Evolutionary conservation across 2,329 filamentous ascomycete species (phyloP).

Genomic region (Cytospora paraplurivora): DNA sequence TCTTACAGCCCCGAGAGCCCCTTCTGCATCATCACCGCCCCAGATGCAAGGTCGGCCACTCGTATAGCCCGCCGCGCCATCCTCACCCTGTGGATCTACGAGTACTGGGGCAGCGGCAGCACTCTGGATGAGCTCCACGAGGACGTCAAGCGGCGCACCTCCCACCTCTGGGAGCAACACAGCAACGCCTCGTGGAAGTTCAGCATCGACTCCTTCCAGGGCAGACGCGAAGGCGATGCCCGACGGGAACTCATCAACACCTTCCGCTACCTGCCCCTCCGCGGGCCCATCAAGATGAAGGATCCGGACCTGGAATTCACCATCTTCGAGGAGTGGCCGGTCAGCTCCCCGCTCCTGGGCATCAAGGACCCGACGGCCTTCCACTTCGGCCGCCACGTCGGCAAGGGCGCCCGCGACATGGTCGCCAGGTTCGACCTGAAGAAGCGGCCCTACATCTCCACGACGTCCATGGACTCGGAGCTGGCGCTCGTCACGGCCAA

Average conservation of each 20-base stretch:
- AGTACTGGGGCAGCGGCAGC: conserved; percentile 78
- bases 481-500: conserved; percentile 90
- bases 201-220: conserved; percentile 78
- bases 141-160: conserved; percentile 60
- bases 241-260: conserved; percentile 79
- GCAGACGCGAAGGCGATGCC: conserved; percentile 63
- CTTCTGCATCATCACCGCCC: conserved; percentile 72
- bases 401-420: conserved; percentile 65
- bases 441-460: conserved; percentile 90
- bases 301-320: conserved; percentile 73
- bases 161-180: conserved; percentile 69
- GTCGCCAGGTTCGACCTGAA: conserved; percentile 83
- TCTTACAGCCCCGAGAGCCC: conserved; percentile 79
- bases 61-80: conserved; percentile 75
- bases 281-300: conserved; percentile 77
- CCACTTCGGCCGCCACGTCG: conserved; percentile 74
- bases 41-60: conserved; percentile 63
- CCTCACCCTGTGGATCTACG: conserved; percentile 79
- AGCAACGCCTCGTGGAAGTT: conserved; percentile 75
- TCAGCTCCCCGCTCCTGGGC: conserved; percentile 51
- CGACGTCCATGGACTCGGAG: conserved; percentile 96
- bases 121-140: conserved; percentile 70
- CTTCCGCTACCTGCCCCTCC: conserved; percentile 76
- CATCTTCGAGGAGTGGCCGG: conserved; percentile 80
- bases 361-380: conserved; percentile 60